Evolutionary conservation across 345 rosid species (phyloP), one percentile per base, ranked within the genome.

Genomic region (Salix dunnii): DNA sequence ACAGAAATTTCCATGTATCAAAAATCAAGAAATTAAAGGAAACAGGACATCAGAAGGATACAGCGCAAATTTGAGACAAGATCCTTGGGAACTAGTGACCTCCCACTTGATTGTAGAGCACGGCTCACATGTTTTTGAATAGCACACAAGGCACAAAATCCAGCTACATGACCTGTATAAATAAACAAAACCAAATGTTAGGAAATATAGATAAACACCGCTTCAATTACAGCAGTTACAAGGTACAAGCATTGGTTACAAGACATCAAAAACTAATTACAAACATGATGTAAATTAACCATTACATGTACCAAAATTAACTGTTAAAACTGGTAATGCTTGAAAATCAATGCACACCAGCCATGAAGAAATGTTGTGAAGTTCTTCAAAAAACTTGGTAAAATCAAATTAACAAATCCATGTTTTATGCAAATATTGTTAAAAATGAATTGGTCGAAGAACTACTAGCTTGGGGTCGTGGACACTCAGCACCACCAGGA

Each of bases 121-220:
- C 85, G 78, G 80, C 94, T 92, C 71, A 96, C 95, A 82, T 96
- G 99, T 72, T 90, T 91, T 86, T 96, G 99, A 66, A 96, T 93
- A 62, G 99, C 99, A 84, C 99, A 96, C 84, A 96, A 78, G 18
- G 97, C 98, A 84, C 99, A 96, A 75, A 94, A 96, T 27, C 99
- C 99, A 87, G 92, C 88, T 25, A 94, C 81, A 76, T 74, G 94
- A 75, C 99, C 99, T 96, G 85, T 89, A 90, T 31, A 81, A 48
- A 71, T 63, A 28, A 68, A 49, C 25, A n/a, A 68, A 63, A 42
- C 17, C 73, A 20, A 78, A 53, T 20, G 11, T 49, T 13, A 80
- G 66, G 21, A 43, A 71, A 30, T 30, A 42, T 31, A 20, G 10
- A 28, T 51, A 18, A 36, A 36, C 51, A 14, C 64, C 21, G 27